These are phyloP conservation scores for Colletotrichum neosansevieriae DNA, from an alignment of 2,329 filamentous ascomycete genomes.

Conservation along the genomic window DNA sequence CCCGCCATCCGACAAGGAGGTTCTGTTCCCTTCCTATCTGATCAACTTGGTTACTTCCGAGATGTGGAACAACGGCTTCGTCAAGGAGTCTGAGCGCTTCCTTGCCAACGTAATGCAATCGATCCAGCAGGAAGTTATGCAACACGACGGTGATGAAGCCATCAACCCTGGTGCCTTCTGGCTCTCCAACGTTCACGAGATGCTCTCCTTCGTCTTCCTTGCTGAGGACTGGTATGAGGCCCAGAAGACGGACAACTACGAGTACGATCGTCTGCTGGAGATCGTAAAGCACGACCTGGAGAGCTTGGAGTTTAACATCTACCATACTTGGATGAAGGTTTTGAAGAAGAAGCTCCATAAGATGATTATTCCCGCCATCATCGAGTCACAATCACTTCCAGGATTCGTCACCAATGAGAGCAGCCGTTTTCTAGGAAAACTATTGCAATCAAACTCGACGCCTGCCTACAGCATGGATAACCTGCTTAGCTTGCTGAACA, in stretches of 20 bases:
- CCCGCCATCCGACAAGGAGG: constrained; percentile 96
- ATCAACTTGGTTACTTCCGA: constrained; percentile 99
- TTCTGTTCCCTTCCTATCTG: constrained; percentile 97
- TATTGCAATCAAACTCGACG: constrained; percentile 87
- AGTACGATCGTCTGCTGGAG: constrained; percentile 96
- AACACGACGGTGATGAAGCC: constrained; percentile 96
- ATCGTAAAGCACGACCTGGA: constrained; percentile 99
- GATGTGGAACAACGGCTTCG: constrained; percentile 99
- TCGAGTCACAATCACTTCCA: constrained; percentile 97
- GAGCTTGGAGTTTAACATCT: constrained; percentile 99
- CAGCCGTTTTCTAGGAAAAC: constrained; percentile 97
- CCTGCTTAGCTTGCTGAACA: constrained; percentile 93
- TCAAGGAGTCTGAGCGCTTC: constrained; percentile 99
- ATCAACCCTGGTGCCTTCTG: constrained; percentile 98
- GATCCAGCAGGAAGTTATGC: constrained; percentile 99
- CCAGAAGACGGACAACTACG: constrained; percentile 99
- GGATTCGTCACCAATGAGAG: constrained; percentile 99
- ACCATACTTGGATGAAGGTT: constrained; percentile 99
- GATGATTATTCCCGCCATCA: constrained; percentile 99
- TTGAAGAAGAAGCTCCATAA: constrained; percentile 99
- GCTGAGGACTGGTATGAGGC: constrained; percentile 99
- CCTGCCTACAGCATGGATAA: constrained; percentile 99
- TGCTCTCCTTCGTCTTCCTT: constrained; percentile 99
- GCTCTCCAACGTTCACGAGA: constrained; percentile 99
- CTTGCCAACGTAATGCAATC: constrained; percentile 99